phyloP scores from a whole-genome alignment of 345 rosid genomes.

The Gossypium stocksii region DNA sequence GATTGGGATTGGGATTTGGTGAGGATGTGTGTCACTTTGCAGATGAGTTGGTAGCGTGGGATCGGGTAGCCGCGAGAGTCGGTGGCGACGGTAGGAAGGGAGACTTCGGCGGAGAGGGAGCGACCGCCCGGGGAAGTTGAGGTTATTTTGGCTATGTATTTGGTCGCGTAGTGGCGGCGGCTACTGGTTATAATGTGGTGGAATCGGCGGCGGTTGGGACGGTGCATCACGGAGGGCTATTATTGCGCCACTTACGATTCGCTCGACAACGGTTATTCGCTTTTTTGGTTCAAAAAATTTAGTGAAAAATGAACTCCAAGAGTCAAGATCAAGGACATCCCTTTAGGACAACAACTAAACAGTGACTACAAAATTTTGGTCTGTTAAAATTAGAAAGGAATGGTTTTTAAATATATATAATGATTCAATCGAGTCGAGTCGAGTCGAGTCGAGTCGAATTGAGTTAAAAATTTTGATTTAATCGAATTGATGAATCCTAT shows the following conservation, averaged over 20 bases:
- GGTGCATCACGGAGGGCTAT: not conserved
- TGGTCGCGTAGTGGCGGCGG: conserved; percentile 59
- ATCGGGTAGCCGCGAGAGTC: conserved; percentile 74
- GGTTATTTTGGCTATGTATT: conserved; percentile 67
- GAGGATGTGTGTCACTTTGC: conserved; percentile 56
- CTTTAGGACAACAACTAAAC: not conserved
- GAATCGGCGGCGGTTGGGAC: not conserved
- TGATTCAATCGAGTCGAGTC: too few relatives aligned
- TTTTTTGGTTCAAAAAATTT: not conserved
- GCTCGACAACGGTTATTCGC: not conserved
- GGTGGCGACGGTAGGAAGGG: conserved; percentile 45
- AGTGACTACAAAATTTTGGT: not conserved
- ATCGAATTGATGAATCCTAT: accelerated
- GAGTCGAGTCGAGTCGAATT: accelerated
- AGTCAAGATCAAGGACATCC: not conserved
- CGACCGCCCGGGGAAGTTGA: conserved; percentile 76
- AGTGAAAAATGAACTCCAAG: not conserved
- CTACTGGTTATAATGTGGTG: not conserved
- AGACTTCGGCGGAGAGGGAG: conserved; percentile 70
- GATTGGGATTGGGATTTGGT: conserved; percentile 14
- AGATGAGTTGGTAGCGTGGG: conserved; percentile 74
- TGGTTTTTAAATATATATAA: too few relatives aligned
- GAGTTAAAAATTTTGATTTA: too few relatives aligned
- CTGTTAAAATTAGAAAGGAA: not conserved
- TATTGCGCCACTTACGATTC: not conserved